A percentile compares a stretch with the other conserved stretches of the same genome.
phyloP scores from a whole-genome alignment of 306 rosid genomes.

The Sicyos edulis region DNA sequence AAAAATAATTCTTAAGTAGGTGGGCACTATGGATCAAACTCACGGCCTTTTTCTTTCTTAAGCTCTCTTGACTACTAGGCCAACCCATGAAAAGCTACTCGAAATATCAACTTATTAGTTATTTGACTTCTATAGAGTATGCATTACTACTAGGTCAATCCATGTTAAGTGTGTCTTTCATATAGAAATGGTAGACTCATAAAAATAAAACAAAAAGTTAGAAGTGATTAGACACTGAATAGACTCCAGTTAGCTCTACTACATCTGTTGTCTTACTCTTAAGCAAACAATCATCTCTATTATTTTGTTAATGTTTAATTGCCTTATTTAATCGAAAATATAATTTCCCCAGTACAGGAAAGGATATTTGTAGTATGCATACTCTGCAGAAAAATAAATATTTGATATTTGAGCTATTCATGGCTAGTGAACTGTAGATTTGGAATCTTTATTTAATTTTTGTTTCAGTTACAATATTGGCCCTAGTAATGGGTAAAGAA shows the following conservation, averaged over 20 bases:
- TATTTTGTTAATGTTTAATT: not conserved
- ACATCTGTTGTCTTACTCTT: constrained; percentile 3
- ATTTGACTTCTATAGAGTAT: too few species aligned
- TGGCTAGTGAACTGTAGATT: not conserved
- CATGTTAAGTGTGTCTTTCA: too few species aligned
- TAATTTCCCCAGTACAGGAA: not conserved
- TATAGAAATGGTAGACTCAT: not conserved
- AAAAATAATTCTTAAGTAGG: too few species aligned
- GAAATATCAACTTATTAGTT: too few species aligned
- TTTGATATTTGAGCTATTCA: not conserved
- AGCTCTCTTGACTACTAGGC: too few species aligned
- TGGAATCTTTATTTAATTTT: not conserved
- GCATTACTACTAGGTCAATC: too few species aligned
- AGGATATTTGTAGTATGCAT: constrained; percentile 4
- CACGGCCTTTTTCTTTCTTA: too few species aligned
- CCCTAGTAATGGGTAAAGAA: not conserved
- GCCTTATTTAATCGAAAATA: not conserved
- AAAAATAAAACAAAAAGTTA: too few species aligned
- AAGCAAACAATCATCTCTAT: not conserved
- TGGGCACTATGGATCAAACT: too few species aligned
- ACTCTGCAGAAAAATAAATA: not conserved
- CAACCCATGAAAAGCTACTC: too few species aligned
- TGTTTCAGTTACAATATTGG: not conserved
- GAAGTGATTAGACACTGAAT: not conserved
- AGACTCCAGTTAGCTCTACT: not conserved